Evolutionary conservation across 23 red algal species (phyloP).

Genomic region (Agarophyton chilense): DNA sequence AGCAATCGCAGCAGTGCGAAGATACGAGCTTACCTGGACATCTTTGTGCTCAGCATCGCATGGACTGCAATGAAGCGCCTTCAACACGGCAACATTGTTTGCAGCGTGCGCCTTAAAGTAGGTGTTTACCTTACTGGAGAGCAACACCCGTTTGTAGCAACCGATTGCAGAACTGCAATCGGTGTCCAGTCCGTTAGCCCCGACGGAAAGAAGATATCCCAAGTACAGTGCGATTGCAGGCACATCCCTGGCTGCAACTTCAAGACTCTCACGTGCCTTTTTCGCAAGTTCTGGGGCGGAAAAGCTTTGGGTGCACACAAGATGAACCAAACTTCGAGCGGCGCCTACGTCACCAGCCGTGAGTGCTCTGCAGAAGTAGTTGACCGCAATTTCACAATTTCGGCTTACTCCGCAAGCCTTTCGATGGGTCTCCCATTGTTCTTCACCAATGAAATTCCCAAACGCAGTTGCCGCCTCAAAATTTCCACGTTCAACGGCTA

Average conservation of each 20-base stretch:
- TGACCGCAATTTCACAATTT: conserved; percentile 9
- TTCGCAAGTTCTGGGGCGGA: neutral
- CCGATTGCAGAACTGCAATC: conserved; percentile 47
- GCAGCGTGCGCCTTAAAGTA: conserved; percentile 43
- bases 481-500: conserved; percentile 61
- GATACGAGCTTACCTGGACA: neutral
- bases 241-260: conserved; percentile 40
- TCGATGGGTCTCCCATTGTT: conserved; percentile 46
- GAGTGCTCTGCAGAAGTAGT: conserved; percentile 31
- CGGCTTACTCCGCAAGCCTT: conserved; percentile 20
- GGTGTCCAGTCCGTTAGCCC: conserved; percentile 3
- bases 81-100: conserved; percentile 55
- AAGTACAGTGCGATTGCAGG: conserved; percentile 46
- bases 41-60: neutral
- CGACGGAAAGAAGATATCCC: conserved; percentile 45
- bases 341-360: conserved; percentile 39
- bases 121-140: conserved; percentile 25
- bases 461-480: conserved; percentile 56
- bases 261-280: conserved; percentile 23
- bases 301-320: neutral
- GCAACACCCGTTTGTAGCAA: conserved; percentile 37
- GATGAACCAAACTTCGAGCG: conserved; percentile 38
- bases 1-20: conserved; percentile 15
- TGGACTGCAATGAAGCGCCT: conserved; percentile 11
- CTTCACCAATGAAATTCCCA: conserved; percentile 39